Evolutionary conservation across 768 basidiomycete genomes (phyloP).

Genomic region (Boletus subcaerulescens): DNA sequence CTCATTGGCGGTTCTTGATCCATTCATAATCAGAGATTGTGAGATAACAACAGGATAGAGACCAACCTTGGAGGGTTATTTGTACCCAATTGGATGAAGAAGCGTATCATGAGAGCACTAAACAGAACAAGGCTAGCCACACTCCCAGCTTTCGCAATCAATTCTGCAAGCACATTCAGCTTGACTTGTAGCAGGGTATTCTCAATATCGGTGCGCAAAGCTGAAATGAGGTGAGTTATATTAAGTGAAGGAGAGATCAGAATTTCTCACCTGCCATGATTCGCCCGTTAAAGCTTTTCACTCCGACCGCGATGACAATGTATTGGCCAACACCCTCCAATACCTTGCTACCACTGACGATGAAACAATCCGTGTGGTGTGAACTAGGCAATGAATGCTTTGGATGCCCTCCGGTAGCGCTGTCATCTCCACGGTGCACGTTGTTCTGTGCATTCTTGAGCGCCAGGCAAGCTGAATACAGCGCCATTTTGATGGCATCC

Average conservation of each 20-base stretch:
- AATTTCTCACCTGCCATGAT: conserved; percentile 85
- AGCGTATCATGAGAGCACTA: conserved; percentile 83
- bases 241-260: not conserved
- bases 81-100: conserved; percentile 83
- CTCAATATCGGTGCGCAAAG: conserved; percentile 81
- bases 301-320: conserved; percentile 89
- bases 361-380: conserved; percentile 84
- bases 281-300: conserved; percentile 90
- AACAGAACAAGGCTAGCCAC: conserved; percentile 84
- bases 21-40: conserved; percentile 6
- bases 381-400: conserved; percentile 8
- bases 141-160: conserved; percentile 90
- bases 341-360: conserved; percentile 90
- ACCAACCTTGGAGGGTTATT: conserved; percentile 53
- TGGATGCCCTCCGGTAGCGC: conserved; percentile 25
- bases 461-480: conserved; percentile 71
- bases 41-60: not conserved
- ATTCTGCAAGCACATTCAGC: conserved; percentile 88
- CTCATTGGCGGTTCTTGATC: conserved; percentile 59
- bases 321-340: conserved; percentile 93
- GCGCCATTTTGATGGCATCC: conserved; percentile 88
- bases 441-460: conserved; percentile 37
- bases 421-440: conserved; percentile 17
- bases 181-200: conserved; percentile 93
- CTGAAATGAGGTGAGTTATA: conserved; percentile 37